These are phyloP conservation scores for Blepharisma stoltei DNA, from an alignment of 73 alveolate species.

Conservation along the genomic window DNA sequence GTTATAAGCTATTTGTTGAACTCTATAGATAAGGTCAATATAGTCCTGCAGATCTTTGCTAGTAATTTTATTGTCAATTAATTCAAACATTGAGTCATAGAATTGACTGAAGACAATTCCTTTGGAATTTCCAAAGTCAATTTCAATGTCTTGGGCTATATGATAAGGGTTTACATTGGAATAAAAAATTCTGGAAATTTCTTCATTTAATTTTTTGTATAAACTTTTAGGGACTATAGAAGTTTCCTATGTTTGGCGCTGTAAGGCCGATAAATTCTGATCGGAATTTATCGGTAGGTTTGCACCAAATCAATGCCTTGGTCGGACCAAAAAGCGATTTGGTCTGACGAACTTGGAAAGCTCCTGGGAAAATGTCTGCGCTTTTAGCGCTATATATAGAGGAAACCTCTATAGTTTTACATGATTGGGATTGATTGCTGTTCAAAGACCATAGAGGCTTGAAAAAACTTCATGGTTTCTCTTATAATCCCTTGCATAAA, in stretches of 20 bases:
- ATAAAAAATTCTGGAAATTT: not conserved
- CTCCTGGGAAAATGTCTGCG: no score
- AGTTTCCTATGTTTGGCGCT: no score
- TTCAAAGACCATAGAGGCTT: not conserved
- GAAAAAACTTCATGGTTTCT: conserved; percentile 4
- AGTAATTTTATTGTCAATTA: not conserved
- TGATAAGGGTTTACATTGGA: not conserved
- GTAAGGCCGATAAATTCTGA: no score
- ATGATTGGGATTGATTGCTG: conserved; percentile 15
- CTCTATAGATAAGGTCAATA: not conserved
- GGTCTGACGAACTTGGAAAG: no score
- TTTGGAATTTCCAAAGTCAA: conserved; percentile 3
- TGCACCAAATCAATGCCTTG: no score
- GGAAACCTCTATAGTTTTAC: no score
- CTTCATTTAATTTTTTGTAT: not conserved
- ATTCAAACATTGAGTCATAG: conserved; percentile 23
- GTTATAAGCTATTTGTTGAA: not conserved
- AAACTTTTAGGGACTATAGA: not conserved
- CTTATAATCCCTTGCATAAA: no score
- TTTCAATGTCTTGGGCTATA: not conserved
- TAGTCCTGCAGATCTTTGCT: not conserved
- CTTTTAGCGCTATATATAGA: no score
- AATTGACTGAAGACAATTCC: conserved; percentile 17
- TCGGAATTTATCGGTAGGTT: no score
- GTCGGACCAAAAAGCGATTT: no score